These are phyloP conservation scores for Microdochium bolleyi DNA, from an alignment of 2,329 filamentous ascomycete genomes.

Conservation along the genomic window DNA sequence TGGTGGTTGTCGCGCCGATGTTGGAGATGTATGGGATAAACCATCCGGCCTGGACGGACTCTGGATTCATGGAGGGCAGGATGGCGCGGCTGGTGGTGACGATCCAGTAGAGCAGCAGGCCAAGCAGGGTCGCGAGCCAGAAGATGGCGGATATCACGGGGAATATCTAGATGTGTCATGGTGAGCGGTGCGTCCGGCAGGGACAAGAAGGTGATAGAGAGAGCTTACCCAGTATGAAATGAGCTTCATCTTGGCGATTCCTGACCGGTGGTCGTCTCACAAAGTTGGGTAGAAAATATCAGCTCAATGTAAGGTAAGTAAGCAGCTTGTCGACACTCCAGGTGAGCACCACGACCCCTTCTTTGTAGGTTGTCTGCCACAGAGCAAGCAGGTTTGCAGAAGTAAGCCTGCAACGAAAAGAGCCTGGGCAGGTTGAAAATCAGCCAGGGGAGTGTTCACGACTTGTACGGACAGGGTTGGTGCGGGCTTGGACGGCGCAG, in stretches of 20 bases:
- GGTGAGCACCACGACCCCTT: no score
- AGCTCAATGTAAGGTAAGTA: no score
- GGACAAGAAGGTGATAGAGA: neutral
- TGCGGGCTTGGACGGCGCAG: no score
- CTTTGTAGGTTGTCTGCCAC: no score
- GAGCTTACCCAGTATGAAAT: slow-evolving; percentile 26
- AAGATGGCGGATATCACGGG: slow-evolving; percentile 59
- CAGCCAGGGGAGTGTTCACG: no score
- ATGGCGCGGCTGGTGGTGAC: slow-evolving; percentile 41
- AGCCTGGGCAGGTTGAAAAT: no score
- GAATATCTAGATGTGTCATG: slow-evolving; percentile 39
- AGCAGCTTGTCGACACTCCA: no score
- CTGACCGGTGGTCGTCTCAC: neutral
- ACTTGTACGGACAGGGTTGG: no score
- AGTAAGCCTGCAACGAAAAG: no score
- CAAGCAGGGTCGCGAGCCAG: slow-evolving; percentile 62
- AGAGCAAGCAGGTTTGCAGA: no score
- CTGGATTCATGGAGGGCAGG: slow-evolving; percentile 51
- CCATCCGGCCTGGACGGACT: slow-evolving; percentile 42
- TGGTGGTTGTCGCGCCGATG: slow-evolving; percentile 43
- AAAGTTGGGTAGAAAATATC: neutral
- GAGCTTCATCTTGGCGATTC: slow-evolving; percentile 7
- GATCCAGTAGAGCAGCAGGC: slow-evolving; percentile 64
- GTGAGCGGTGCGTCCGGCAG: neutral
- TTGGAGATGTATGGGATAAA: slow-evolving; percentile 67